Conservation (phyloP, 352 stramenopile genomes). For the Phytophthora citrophthora region DNA sequence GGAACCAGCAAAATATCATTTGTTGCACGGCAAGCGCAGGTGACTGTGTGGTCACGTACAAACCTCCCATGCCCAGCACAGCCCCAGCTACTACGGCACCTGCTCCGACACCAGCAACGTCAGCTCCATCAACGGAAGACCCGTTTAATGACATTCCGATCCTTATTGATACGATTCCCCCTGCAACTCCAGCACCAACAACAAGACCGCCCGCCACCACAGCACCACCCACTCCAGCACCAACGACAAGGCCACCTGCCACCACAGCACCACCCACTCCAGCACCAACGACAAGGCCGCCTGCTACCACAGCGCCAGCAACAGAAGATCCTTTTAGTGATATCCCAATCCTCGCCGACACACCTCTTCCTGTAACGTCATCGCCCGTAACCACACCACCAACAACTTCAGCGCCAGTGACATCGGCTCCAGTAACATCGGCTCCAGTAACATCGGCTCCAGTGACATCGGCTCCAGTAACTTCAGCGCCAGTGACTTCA, state of each 20-base stretch:
- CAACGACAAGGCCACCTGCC: slow-evolving; percentile 6
- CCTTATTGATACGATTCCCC: slow-evolving; percentile 9
- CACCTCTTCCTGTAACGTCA: background rate
- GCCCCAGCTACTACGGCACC: slow-evolving; percentile 18
- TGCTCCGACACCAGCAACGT: slow-evolving; percentile 11
- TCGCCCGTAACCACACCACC: background rate
- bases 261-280: slow-evolving; percentile 4
- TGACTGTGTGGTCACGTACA: slow-evolving; percentile 48
- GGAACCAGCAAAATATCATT: slow-evolving; percentile 60
- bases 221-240: background rate
- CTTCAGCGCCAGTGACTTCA: background rate
- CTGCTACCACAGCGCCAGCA: background rate
- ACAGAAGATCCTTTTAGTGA: slow-evolving; percentile 6
- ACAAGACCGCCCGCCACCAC: slow-evolving; percentile 1
- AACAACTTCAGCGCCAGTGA: background rate
- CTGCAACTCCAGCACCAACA: slow-evolving; percentile 3
- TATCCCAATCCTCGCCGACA: slow-evolving; percentile 4
- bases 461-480: background rate
- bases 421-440: background rate
- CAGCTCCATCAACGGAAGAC: slow-evolving; percentile 16
- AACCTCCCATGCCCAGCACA: slow-evolving; percentile 37
- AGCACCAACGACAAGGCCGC: background rate
- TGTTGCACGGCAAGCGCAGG: slow-evolving; percentile 43
- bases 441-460: slow-evolving; percentile 10
- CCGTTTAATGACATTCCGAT: slow-evolving; percentile 20